Conservation (phyloP, 495 filamentous ascomycete species). For the Halenospora varia region DNA sequence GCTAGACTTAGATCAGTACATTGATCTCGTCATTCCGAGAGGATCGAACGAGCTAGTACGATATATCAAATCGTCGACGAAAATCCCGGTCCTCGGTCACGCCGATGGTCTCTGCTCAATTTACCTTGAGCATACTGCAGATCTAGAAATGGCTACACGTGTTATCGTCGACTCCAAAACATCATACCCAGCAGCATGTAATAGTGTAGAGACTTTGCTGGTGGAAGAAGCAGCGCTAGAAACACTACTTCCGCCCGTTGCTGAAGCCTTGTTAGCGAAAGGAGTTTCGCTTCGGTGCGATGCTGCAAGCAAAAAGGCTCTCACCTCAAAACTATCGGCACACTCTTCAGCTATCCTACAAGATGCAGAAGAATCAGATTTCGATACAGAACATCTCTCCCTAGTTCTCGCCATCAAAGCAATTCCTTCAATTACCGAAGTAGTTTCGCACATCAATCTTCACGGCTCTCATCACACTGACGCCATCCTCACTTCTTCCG, state of each 20-base stretch:
- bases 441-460: conserved; percentile 83
- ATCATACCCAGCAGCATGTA: conserved; percentile 95
- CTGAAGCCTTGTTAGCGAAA: conserved; percentile 63
- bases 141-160: conserved; percentile 63
- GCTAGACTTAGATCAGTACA: conserved; percentile 74
- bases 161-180: conserved; percentile 91
- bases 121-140: conserved; percentile 80
- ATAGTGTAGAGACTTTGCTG: conserved; percentile 83
- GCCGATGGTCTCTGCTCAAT: conserved; percentile 91
- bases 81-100: conserved; percentile 94
- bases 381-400: conserved; percentile 83
- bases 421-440: conserved; percentile 60
- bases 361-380: conserved; percentile 66
- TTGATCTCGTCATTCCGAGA: conserved; percentile 93
- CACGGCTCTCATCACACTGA: conserved; percentile 97
- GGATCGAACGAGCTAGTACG: conserved; percentile 92
- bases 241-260: conserved; percentile 67
- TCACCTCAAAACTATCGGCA: conserved; percentile 38
- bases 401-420: conserved; percentile 82
- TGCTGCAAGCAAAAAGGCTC: conserved; percentile 52
- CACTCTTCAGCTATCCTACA: conserved; percentile 41
- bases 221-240: conserved; percentile 69
- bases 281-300: conserved; percentile 89
- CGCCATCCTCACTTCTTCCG: conserved; percentile 71
- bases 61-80: conserved; percentile 83